Percentiles rank a stretch among this genome's conserved stretches.
Conservation (phyloP, 306 rosid genomes). For the Gillenia trifoliata region DNA sequence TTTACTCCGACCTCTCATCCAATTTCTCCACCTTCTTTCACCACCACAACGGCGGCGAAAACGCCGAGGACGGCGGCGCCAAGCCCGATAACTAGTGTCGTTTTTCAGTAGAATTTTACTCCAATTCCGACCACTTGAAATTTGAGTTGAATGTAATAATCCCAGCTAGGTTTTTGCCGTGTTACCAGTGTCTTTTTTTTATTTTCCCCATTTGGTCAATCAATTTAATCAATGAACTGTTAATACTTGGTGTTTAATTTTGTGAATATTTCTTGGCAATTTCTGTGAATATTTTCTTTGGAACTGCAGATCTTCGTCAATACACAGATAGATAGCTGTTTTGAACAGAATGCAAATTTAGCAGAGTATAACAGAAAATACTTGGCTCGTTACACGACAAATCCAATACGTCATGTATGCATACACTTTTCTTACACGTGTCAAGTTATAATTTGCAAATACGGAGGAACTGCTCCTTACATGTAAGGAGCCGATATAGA, state of each 20-base stretch:
- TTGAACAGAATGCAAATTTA: too few species aligned
- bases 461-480: too few species aligned
- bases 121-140: not conserved
- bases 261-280: too few species aligned
- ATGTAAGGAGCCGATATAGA: not conserved
- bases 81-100: not conserved
- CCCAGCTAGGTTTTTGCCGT: not conserved
- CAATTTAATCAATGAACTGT: not conserved
- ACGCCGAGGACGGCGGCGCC: constrained; percentile 5
- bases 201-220: not conserved
- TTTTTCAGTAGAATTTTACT: not conserved
- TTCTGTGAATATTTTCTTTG: too few species aligned
- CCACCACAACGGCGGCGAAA: constrained; percentile 8
- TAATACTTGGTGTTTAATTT: not conserved
- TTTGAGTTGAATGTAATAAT: not conserved
- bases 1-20: constrained; percentile 68
- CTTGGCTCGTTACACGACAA: not conserved
- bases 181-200: not conserved
- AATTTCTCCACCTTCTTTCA: constrained; percentile 52
- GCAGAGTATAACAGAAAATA: not conserved
- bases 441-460: too few species aligned
- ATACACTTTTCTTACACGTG: too few species aligned
- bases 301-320: too few species aligned
- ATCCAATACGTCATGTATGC: not conserved
- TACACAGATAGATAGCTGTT: too few species aligned